These are phyloP conservation scores for Saururus chinensis DNA, from an alignment of 164 flowering plant genomes.

Conservation along the genomic window DNA sequence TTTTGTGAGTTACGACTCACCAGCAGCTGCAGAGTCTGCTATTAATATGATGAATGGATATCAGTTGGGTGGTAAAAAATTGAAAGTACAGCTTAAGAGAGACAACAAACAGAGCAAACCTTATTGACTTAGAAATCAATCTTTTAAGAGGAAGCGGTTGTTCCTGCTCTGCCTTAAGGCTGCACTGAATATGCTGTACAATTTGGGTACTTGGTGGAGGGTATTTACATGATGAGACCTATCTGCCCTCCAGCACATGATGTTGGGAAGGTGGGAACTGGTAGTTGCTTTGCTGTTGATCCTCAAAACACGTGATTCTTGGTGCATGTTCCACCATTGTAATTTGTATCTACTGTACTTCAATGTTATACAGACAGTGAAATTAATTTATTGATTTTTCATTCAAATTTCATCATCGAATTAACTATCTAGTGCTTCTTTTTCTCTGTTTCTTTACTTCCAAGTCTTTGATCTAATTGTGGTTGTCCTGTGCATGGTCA, in stretches of 20 bases:
- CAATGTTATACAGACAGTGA: constrained; percentile 42
- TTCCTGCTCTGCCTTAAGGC: constrained; percentile 11
- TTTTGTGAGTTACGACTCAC: constrained; percentile 90
- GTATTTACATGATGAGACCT: constrained; percentile 14
- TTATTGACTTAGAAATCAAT: constrained; percentile 35
- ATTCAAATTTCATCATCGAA: neutral
- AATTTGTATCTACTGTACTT: constrained; percentile 58
- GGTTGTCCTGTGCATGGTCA: constrained; percentile 10
- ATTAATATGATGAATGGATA: constrained; percentile 82
- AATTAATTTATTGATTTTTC: constrained; percentile 62
- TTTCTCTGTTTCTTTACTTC: neutral
- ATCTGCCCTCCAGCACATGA: constrained; percentile 22
- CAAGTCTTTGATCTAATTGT: constrained; percentile 2
- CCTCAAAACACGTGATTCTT: constrained; percentile 38
- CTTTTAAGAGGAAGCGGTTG: constrained; percentile 19
- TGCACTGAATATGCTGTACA: neutral
- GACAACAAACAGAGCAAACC: constrained; percentile 81
- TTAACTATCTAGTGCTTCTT: constrained; percentile 4
- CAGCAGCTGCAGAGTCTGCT: constrained; percentile 82
- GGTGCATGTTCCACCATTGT: constrained; percentile 32
- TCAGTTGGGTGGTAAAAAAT: constrained; percentile 89
- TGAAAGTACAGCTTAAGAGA: constrained; percentile 97
- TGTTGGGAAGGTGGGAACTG: constrained; percentile 18
- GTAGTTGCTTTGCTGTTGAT: constrained; percentile 23
- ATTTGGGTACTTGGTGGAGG: constrained; percentile 18